These are phyloP conservation scores for Falciphora oryzae DNA, from an alignment of 2,329 filamentous ascomycete genomes.

Conservation along the genomic window DNA sequence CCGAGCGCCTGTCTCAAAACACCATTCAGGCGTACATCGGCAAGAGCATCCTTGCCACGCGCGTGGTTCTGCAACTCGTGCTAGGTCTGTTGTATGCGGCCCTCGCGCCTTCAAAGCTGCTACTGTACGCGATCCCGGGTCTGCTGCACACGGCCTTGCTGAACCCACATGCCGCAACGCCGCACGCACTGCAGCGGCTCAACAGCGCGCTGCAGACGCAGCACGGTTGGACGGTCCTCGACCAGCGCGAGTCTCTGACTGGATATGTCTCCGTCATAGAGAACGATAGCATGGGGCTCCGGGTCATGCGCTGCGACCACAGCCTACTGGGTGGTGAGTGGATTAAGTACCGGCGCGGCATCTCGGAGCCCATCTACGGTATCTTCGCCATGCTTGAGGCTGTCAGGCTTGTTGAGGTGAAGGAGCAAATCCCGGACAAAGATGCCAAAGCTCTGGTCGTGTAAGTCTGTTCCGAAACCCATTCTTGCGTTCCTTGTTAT, in stretches of 20 bases:
- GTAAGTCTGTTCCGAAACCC: conserved; percentile 42
- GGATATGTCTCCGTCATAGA: conserved; percentile 92
- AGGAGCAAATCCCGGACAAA: conserved; percentile 48
- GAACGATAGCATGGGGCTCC: conserved; percentile 62
- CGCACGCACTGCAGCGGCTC: conserved; percentile 52
- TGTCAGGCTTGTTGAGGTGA: conserved; percentile 68
- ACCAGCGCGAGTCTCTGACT: conserved; percentile 78
- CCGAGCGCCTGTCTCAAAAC: conserved; percentile 34
- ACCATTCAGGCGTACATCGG: conserved; percentile 50
- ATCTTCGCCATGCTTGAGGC: conserved; percentile 97
- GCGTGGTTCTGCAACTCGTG: conserved; percentile 65
- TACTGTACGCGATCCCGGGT: conserved; percentile 64
- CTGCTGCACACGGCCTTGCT: conserved; percentile 63
- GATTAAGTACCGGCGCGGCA: conserved; percentile 51
- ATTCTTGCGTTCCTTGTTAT: background rate
- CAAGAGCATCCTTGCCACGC: conserved; percentile 57
- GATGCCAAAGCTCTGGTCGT: conserved; percentile 79
- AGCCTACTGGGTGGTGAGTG: conserved; percentile 91
- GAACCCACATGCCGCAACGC: conserved; percentile 68
- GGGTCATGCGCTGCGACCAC: conserved; percentile 87
- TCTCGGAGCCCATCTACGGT: conserved; percentile 81
- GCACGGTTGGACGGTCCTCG: conserved; percentile 65
- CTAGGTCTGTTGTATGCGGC: conserved; percentile 60
- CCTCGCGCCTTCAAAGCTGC: conserved; percentile 61
- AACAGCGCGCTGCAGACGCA: conserved; percentile 60